These are phyloP conservation scores for Penicillium lividum DNA, from an alignment of 495 filamentous ascomycete species.

Conservation along the genomic window DNA sequence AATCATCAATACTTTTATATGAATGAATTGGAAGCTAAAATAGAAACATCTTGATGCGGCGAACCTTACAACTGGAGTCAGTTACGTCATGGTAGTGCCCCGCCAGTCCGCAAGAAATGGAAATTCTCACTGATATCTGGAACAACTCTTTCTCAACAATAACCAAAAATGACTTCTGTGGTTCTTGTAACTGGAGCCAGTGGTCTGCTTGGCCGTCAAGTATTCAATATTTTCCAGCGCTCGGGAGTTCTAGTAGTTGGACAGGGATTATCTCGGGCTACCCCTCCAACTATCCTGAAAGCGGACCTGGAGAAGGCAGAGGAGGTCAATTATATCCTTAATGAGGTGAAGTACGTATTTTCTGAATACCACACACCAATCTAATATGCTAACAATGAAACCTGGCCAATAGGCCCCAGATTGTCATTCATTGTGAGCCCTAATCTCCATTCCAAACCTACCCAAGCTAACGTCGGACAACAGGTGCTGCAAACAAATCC, in stretches of 20 bases:
- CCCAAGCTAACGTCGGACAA: constrained; percentile 15
- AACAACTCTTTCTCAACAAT: neutral
- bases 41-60: neutral
- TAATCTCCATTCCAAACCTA: neutral
- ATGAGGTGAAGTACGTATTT: constrained; percentile 50
- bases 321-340: constrained; percentile 63
- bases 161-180: constrained; percentile 54
- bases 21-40: neutral
- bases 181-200: constrained; percentile 84
- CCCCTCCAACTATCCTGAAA: constrained; percentile 72
- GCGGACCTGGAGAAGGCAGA: constrained; percentile 65
- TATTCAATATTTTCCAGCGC: constrained; percentile 70
- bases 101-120: constrained; percentile 10
- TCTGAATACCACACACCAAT: neutral
- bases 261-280: constrained; percentile 74
- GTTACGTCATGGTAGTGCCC: constrained; percentile 32
- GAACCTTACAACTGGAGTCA: constrained; percentile 17
- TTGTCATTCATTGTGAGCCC: constrained; percentile 78
- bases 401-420: constrained; percentile 61
- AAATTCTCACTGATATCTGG: constrained; percentile 8
- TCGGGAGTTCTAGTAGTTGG: constrained; percentile 75
- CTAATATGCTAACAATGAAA: constrained; percentile 11
- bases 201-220: constrained; percentile 80
- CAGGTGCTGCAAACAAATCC: constrained; percentile 87
- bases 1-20: too few relatives aligned